These are phyloP conservation scores for Leccinum imitatum DNA, from an alignment of 768 basidiomycete species.

Conservation along the genomic window DNA sequence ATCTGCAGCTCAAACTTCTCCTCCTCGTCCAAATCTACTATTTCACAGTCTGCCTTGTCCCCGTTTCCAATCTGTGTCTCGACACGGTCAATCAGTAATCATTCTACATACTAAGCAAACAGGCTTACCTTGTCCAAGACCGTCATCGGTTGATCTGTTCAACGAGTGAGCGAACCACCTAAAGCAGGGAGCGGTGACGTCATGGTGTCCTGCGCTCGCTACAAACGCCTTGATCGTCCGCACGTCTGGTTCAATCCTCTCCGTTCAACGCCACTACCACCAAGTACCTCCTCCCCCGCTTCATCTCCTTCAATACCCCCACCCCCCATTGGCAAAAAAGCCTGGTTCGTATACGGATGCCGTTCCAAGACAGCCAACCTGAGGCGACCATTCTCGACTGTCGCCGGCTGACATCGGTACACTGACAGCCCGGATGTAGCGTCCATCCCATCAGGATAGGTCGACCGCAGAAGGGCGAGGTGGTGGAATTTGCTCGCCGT, in stretches of 20 bases:
- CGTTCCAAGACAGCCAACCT: conserved; percentile 79
- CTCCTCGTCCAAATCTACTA: conserved; percentile 48
- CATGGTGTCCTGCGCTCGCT: conserved; percentile 67
- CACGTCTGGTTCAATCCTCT: conserved; percentile 33
- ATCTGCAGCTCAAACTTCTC: not conserved
- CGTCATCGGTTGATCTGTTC: conserved; percentile 89
- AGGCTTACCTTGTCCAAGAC: conserved; percentile 63
- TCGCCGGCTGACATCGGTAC: conserved; percentile 70
- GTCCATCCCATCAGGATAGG: conserved; percentile 56
- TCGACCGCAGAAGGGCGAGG: conserved; percentile 65
- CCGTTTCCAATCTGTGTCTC: conserved; percentile 92
- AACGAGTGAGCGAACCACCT: conserved; percentile 5
- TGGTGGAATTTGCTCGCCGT: conserved; percentile 94
- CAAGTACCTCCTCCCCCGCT: conserved; percentile 58
- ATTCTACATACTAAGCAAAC: not conserved
- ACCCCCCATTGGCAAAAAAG: conserved; percentile 92
- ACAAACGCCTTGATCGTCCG: conserved; percentile 76
- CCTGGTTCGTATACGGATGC: conserved; percentile 87
- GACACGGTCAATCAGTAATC: conserved; percentile 44
- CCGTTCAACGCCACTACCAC: conserved; percentile 88
- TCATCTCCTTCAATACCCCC: conserved; percentile 40
- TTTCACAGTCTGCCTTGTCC: conserved; percentile 79
- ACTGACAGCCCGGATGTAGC: conserved; percentile 77
- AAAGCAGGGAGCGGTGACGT: not conserved
- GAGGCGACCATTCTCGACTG: conserved; percentile 46